phyloP scores from a whole-genome alignment of 2,329 filamentous ascomycete species.

The Claviceps spartinae region DNA sequence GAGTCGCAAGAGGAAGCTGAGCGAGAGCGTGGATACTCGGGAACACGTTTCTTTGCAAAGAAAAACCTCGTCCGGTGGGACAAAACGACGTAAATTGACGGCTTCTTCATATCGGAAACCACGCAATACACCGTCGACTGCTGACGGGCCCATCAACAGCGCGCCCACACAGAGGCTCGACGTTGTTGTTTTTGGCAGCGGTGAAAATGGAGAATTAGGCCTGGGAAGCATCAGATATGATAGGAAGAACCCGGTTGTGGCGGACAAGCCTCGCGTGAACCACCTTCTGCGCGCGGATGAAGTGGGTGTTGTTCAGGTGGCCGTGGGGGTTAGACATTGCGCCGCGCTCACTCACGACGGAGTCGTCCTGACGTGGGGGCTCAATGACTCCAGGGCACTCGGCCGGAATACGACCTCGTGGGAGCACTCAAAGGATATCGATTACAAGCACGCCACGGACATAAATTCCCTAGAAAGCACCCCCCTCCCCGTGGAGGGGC shows the following conservation, averaged over 20 bases:
- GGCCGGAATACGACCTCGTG: constrained; percentile 39
- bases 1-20: not conserved
- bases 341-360: constrained; percentile 49
- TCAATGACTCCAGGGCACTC: constrained; percentile 52
- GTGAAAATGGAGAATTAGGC: constrained; percentile 9
- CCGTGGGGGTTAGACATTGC: constrained; percentile 50
- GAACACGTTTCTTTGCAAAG: not conserved
- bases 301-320: constrained; percentile 41
- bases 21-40: not conserved
- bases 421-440: constrained; percentile 21
- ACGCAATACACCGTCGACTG: not conserved
- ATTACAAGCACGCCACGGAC: constrained; percentile 27
- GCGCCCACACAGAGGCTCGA: constrained; percentile 3
- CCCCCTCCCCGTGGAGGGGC: constrained; percentile 32
- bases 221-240: constrained; percentile 4
- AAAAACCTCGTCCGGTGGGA: not conserved
- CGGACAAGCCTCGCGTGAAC: constrained; percentile 27
- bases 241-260: constrained; percentile 1
- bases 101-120: not conserved
- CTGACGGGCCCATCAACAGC: not conserved
- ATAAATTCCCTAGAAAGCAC: constrained; percentile 47
- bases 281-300: constrained; percentile 35
- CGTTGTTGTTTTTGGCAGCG: constrained; percentile 7
- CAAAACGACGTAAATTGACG: not conserved
- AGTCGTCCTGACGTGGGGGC: constrained; percentile 51